Evolutionary conservation across 2,329 filamentous ascomycete species (phyloP).

Genomic region (Epichloe scottii): DNA sequence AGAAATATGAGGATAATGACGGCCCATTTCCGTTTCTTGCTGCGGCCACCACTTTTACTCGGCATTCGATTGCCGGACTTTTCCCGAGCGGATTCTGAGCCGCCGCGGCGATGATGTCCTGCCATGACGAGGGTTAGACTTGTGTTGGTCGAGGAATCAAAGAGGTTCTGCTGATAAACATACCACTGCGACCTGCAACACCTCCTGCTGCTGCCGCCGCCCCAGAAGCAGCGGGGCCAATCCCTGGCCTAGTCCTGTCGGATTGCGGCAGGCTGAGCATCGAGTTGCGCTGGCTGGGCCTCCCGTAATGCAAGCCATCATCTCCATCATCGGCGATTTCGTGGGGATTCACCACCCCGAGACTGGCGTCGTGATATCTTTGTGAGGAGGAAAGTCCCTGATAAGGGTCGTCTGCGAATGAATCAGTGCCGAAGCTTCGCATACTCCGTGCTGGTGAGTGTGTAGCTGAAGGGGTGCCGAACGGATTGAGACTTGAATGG

Average conservation of each 20-base stretch:
- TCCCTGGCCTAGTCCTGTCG: slow-evolving; percentile 15
- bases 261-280: slow-evolving; percentile 45
- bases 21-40: slow-evolving; percentile 58
- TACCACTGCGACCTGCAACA: slow-evolving; percentile 16
- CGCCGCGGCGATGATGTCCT: not conserved
- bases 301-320: slow-evolving; percentile 55
- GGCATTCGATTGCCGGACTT: slow-evolving; percentile 9
- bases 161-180: not conserved
- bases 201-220: slow-evolving; percentile 19
- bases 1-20: slow-evolving; percentile 52
- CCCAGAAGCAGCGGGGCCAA: slow-evolving; percentile 29
- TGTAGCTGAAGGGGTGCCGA: slow-evolving; percentile 21
- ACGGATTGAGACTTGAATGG: slow-evolving; percentile 28
- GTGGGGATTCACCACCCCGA: slow-evolving; percentile 60
- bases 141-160: not conserved
- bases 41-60: slow-evolving; percentile 36
- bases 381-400: slow-evolving; percentile 25
- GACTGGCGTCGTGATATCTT: slow-evolving; percentile 31
- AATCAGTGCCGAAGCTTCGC: slow-evolving; percentile 28
- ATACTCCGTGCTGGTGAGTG: slow-evolving; percentile 38
- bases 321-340: slow-evolving; percentile 81
- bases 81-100: slow-evolving; percentile 7
- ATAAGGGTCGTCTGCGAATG: slow-evolving; percentile 55
- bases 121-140: not conserved
- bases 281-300: slow-evolving; percentile 36